Percentiles rank a stretch among this genome's conserved stretches.
These are phyloP conservation scores for Aspergillus asperescens DNA, from an alignment of 495 filamentous ascomycete species.

Conservation along the genomic window DNA sequence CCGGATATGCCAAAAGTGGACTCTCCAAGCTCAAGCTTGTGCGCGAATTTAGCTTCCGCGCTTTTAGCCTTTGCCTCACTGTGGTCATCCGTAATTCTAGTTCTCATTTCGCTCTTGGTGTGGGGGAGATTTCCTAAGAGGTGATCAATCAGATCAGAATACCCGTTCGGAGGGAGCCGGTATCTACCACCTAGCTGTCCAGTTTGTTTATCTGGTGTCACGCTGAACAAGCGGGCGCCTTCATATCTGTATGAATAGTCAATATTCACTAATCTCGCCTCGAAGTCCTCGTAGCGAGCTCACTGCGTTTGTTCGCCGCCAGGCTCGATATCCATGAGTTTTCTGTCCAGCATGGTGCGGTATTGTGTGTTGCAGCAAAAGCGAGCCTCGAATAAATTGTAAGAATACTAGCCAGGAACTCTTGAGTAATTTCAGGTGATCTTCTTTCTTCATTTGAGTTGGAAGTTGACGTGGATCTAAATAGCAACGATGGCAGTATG, in stretches of 20 bases:
- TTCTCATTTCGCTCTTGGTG: slow-evolving; percentile 29
- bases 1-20: slow-evolving; percentile 14
- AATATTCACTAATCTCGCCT: background rate
- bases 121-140: slow-evolving; percentile 21
- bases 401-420: background rate
- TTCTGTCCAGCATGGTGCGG: background rate
- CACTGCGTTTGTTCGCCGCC: slow-evolving; percentile 9
- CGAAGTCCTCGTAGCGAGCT: background rate
- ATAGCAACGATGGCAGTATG: slow-evolving; percentile 1
- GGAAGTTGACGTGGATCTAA: background rate
- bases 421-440: background rate
- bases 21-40: slow-evolving; percentile 28
- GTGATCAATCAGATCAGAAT: background rate
- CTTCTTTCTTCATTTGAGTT: background rate
- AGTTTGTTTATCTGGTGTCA: slow-evolving; percentile 47
- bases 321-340: slow-evolving; percentile 8
- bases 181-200: slow-evolving; percentile 56
- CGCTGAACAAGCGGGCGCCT: slow-evolving; percentile 45
- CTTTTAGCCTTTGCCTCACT: slow-evolving; percentile 3
- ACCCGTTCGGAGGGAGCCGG: background rate
- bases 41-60: slow-evolving; percentile 27
- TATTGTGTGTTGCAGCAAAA: too few species aligned
- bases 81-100: slow-evolving; percentile 9
- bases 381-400: background rate
- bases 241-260: slow-evolving; percentile 49